Evolutionary conservation across 495 filamentous ascomycete genomes (phyloP).

Genomic region (Podospora bellae-mahoneyi): DNA sequence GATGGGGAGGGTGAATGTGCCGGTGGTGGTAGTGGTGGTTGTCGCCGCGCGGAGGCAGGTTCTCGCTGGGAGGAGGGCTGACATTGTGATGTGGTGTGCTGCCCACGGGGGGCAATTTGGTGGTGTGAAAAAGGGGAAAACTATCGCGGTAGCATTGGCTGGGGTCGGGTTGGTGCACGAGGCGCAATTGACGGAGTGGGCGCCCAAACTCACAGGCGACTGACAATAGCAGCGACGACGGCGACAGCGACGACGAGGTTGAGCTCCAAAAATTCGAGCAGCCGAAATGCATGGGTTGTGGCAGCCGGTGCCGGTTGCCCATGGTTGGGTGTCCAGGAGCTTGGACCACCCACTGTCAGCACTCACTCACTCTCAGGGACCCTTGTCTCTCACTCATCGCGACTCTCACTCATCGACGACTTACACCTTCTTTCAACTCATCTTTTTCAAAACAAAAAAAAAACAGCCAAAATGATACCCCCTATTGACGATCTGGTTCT

Average conservation of each 20-base stretch:
- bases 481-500: conserved; percentile 61
- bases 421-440: conserved; percentile 1
- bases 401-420: background rate
- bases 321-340: background rate
- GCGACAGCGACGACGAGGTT: background rate
- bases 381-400: background rate
- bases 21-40: background rate
- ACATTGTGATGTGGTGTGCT: conserved; percentile 9
- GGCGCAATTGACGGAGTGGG: background rate
- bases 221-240: background rate
- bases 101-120: background rate
- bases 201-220: background rate
- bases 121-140: background rate
- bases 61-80: conserved; percentile 15
- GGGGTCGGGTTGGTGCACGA: background rate
- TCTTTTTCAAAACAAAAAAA: background rate
- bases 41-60: conserved; percentile 20
- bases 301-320: background rate
- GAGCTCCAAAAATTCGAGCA: conserved; percentile 24
- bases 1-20: background rate
- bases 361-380: conserved; percentile 27
- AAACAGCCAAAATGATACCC: conserved; percentile 54
- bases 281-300: conserved; percentile 8
- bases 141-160: background rate
- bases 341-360: background rate